Base-by-base conservation (phyloP, 2,329 filamentous ascomycete genomes). In the Arthrobotrys sinensis region DNA sequence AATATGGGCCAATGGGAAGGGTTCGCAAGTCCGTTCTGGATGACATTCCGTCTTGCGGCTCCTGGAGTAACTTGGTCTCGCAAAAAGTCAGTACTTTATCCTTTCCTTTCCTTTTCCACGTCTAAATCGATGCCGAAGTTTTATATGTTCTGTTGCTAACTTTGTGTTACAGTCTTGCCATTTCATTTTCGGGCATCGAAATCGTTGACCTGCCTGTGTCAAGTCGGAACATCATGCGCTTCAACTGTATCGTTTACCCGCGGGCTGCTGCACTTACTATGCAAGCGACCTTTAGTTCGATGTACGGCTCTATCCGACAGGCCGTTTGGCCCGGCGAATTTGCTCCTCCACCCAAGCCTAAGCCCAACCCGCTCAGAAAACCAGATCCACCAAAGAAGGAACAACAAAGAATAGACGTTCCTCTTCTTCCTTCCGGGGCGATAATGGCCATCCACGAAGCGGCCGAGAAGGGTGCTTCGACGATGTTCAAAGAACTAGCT, bases 361-460 rank as follows among this genome's bases (percentile, higher is more conserved):
- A 43, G 19, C 63, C 53, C 4, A 68, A 46, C 32, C 76, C 69
- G 2, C 38, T 40, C 21, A 8, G 12, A 7, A 75, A 70, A 34
- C 36, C 16, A 32, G 36, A 50, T 10, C 38, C 52, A 12, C 57
- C 66, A 38, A 60, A 60, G 19, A 43, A 43, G 19, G 63, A 79
- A 8, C 62, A 72, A 28, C 40, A 55, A 10, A 32, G 32, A 8
- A 21, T 60, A 14, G 53, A 67, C 8, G 67, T 69, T 10, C 76
- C 70, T n/a, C 70, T 73, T 24, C 76, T 79, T 3, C 68, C 70
- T 12, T 78, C 75, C 11, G 53, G 67, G 16, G 63, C 71, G 12
- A 69, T 78, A 14, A 78, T 78, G 63, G 75, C 75, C 24, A 55
- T 78, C 16, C 67, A 78, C 53, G 75, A 78, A 34, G 75, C 75